Evolutionary conservation across 257 asterid genomes (phyloP), one percentile per base, ranked within the genome.

Genomic region (Coffea canephora): DNA sequence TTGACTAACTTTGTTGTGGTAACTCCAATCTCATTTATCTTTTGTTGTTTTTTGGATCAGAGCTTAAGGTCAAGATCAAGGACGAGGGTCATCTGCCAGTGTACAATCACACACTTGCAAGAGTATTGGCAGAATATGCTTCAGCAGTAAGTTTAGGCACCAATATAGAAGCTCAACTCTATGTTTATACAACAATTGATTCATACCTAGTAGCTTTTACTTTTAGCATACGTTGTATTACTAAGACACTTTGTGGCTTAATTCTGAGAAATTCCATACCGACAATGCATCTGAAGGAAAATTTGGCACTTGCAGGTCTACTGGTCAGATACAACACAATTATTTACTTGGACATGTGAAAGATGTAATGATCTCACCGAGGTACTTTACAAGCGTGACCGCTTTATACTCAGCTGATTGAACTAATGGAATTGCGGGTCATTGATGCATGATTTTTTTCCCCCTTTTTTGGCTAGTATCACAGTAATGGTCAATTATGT

Each of bases 321-420:
- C 84, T 27, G 94, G 87, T 92, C 98, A 55, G 99, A 96, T 86
- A 86, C 94, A 77, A 87, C 91, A 0, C 92, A 92, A 86, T 79
- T 96, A 85, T 91, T 96, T 86, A 86, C 96, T 10, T 96, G 99
- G 99, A 96, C 99, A 69, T 96, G 99, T 88, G 82, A 98, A 78
- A 89, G 98, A 85, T 96, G 99, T 82, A 85, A 92, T 87, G 96
- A 84, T 78, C 82, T 90, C 74, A 92, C 95, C 16, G 82, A 91
- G 97, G 99, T 96, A 81, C 69, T 12, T 59, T 55, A 62, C 54
- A 69, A 68, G 80, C 31, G 49, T 67, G 71, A 45, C 62, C 49
- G 21, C 69, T 36, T 12, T 34, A 74, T 71, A 14, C 25, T 49
- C 43, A 75, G 45, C 49, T 85, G 66, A 31, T 50, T 73, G 59